These are phyloP conservation scores for Aureobasidium sp. DNA, from an alignment of 2,329 filamentous ascomycete species.

Conservation along the genomic window DNA sequence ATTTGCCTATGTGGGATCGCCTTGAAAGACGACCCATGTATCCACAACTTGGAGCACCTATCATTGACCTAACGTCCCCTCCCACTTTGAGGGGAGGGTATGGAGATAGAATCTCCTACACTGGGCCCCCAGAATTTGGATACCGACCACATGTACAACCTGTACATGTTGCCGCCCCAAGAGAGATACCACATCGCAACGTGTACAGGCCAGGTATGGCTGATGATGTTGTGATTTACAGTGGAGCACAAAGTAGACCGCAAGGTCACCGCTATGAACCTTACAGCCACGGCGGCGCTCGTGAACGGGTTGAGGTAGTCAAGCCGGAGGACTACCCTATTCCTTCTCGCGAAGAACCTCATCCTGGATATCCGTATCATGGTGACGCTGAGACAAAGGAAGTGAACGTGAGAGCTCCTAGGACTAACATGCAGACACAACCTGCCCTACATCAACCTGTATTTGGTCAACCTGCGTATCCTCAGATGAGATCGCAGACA, in stretches of 20 bases:
- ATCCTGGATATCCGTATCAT: not conserved
- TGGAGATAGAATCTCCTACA: conserved; percentile 9
- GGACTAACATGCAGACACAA: not conserved
- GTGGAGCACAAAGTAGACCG: not conserved
- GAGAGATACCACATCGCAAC: not conserved
- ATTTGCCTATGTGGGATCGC: not conserved
- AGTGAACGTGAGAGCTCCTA: not conserved
- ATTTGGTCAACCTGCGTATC: conserved; percentile 12
- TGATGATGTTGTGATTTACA: not conserved
- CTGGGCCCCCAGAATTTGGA: not conserved
- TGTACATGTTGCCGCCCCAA: not conserved
- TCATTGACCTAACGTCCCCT: not conserved
- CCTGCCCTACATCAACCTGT: conserved; percentile 5
- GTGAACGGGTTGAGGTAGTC: not conserved
- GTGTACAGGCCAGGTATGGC: not conserved
- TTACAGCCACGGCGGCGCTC: not conserved
- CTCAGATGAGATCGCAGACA: conserved; percentile 12
- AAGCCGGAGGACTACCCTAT: conserved; percentile 2
- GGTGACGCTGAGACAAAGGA: not conserved
- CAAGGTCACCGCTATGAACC: not conserved
- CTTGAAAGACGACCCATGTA: conserved; percentile 3
- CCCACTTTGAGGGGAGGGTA: not conserved
- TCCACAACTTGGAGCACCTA: not conserved
- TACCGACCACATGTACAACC: not conserved
- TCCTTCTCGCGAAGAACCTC: not conserved